phyloP scores from a whole-genome alignment of 179 eudicot species.

The Corrigiola litoralis region DNA sequence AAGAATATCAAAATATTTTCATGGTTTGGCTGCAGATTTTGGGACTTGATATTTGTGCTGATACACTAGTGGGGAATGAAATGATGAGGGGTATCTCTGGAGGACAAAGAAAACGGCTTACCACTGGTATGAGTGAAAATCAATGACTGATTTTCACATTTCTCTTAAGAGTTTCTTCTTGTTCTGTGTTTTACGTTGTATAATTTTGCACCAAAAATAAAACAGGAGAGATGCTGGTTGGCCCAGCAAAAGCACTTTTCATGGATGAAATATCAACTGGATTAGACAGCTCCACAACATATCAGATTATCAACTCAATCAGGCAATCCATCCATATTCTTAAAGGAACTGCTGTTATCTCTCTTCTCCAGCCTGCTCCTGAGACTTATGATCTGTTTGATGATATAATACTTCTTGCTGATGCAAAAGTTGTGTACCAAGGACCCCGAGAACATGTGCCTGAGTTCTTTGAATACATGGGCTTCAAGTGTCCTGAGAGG shows the following conservation, averaged over 20 bases:
- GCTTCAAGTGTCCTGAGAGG: conserved; percentile 82
- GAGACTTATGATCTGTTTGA: conserved; percentile 77
- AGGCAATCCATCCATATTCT: conserved; percentile 68
- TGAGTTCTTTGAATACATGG: conserved; percentile 74
- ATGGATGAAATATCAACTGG: conserved; percentile 97
- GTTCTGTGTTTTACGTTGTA: background rate
- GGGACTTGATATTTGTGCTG: conserved; percentile 86
- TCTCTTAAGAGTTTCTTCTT: background rate
- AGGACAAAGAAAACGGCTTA: conserved; percentile 73
- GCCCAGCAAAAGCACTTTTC: conserved; percentile 78
- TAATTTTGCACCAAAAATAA: background rate
- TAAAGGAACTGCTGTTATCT: conserved; percentile 65
- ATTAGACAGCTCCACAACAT: conserved; percentile 86
- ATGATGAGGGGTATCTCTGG: conserved; percentile 88
- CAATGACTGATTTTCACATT: background rate
- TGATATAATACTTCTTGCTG: conserved; percentile 78
- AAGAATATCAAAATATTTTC: background rate
- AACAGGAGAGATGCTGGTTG: conserved; percentile 88
- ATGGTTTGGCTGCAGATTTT: conserved; percentile 69
- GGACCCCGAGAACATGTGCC: conserved; percentile 78
- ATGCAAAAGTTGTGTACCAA: conserved; percentile 78
- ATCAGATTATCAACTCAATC: conserved; percentile 68
- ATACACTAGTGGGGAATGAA: conserved; percentile 75
- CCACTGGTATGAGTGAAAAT: conserved; percentile 48
- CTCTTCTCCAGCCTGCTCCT: conserved; percentile 89